Base-by-base conservation (phyloP, 176 grass and related monocot species). In the Eremochloa ophiuroides region DNA sequence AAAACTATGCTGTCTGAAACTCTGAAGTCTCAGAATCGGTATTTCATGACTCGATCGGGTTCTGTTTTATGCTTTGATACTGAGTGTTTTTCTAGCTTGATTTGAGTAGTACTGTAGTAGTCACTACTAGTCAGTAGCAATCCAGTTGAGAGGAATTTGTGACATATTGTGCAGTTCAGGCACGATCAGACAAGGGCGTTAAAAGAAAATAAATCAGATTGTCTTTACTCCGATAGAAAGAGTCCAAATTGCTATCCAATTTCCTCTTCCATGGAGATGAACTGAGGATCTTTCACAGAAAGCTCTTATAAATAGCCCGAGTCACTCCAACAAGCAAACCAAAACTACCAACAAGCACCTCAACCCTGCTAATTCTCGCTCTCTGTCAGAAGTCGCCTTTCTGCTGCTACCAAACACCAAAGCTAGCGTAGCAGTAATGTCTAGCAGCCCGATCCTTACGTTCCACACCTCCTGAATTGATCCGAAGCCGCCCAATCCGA, bases 311-410 rank as follows among this genome's bases (percentile, higher is more conserved):
- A 39, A 56, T 66, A 82, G 27, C 23, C 34, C 31, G 71, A 18
- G 50, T 40, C 72, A 82, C 23, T 85, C 83, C 87, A 72, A 82
- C 83, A 66, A 31, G 33, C 78, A 85, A 85, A 89, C 78, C 78
- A 89, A 89, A 89, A 82, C 87, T 72, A 38, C 62, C 28, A 28
- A 6, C 2, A 81, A 69, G 38, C 53, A 46, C 68, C 69, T 48
- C 22, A 44, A 35, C 38, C 20, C 69, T 73, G 51, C 56, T 26
- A 76, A 62, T 59, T 67, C 46, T 53, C 46, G 38, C 29, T 30
- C 16, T 47, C 69, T 5, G 1, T 58, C 22, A 46, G 7, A 28
- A 27, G 10, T 59, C 23, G 10, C 15, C 44, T 9, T 40, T n/a
- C n/a, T 84, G 16, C 51, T 63, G 37, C 26, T 16, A 8, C 84